Percentiles rank a stretch among this genome's conserved stretches.
Evolutionary conservation across 169 alveolate species (phyloP).

Genomic region (Plasmodium chabaudi): DNA sequence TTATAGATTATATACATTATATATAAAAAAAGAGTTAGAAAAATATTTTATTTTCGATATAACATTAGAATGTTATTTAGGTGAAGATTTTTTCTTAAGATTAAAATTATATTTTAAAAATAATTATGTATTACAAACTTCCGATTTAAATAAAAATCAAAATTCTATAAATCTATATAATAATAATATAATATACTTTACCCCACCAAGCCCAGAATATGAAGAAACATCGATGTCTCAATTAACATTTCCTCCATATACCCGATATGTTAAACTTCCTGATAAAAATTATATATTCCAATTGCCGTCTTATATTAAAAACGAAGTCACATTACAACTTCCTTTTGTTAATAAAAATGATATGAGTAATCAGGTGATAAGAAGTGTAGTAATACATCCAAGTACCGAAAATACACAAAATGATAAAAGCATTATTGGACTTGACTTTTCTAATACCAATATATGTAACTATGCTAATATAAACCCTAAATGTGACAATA

Average conservation of each 20-base stretch:
- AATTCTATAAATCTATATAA: constrained; percentile 6
- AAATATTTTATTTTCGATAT: constrained; percentile 18
- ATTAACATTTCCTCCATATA: constrained; percentile 12
- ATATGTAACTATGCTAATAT: constrained; percentile 7
- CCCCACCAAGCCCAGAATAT: constrained; percentile 1
- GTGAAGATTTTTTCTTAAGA: constrained; percentile 21
- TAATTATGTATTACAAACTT: constrained; percentile 19
- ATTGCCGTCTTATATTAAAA: constrained; percentile 19
- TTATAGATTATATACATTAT: constrained; percentile 6
- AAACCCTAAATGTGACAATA: constrained; percentile 14
- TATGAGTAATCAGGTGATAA: constrained; percentile 8
- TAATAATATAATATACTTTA: constrained; percentile 39
- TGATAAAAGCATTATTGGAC: background rate
- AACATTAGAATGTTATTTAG: constrained; percentile 35
- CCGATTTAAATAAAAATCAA: background rate
- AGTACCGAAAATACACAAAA: background rate
- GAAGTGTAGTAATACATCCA: constrained; percentile 4
- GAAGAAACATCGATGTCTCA: background rate
- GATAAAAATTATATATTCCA: constrained; percentile 17
- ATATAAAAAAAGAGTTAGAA: constrained; percentile 40
- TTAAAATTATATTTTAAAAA: constrained; percentile 21
- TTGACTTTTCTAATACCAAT: constrained; percentile 22
- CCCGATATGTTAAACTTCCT: constrained; percentile 14
- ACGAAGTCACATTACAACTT: background rate
- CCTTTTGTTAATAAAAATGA: background rate